Conservation (phyloP, 371 early-diverging fungal genomes). For the Mortierella sp. region DNA sequence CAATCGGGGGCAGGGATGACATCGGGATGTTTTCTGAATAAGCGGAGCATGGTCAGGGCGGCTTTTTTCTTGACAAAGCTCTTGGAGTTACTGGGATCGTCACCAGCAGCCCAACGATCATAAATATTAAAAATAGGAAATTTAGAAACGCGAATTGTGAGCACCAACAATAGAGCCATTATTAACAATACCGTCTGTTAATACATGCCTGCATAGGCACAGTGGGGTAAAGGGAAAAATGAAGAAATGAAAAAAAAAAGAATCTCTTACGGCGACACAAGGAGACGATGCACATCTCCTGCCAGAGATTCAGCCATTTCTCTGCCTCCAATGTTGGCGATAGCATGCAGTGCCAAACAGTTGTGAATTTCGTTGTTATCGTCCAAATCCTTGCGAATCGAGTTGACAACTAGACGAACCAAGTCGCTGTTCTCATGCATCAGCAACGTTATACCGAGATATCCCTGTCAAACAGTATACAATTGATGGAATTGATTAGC, state of each 20-base stretch:
- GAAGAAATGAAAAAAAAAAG: constrained; percentile 6
- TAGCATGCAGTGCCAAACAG: constrained; percentile 94
- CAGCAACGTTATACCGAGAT: constrained; percentile 93
- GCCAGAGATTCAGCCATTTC: constrained; percentile 93
- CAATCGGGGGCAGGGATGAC: constrained; percentile 91
- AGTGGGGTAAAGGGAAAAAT: neutral
- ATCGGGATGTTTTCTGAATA: constrained; percentile 93
- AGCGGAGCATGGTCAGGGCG: constrained; percentile 89
- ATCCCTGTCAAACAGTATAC: constrained; percentile 74
- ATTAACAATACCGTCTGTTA: neutral
- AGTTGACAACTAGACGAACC: constrained; percentile 85
- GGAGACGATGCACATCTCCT: constrained; percentile 84
- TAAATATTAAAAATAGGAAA: constrained; percentile 10
- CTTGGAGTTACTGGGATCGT: constrained; percentile 72
- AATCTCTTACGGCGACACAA: constrained; percentile 79
- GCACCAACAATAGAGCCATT: neutral
- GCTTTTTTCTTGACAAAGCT: constrained; percentile 97
- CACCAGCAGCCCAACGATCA: constrained; percentile 20
- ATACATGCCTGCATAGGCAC: no score
- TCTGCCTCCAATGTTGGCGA: constrained; percentile 93
- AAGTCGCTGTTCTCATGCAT: constrained; percentile 90
- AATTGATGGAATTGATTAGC: neutral
- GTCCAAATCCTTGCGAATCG: constrained; percentile 90
- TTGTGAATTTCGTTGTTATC: constrained; percentile 89
- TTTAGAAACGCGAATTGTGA: neutral